Evolutionary conservation across 208 protist genomes (phyloP).

Genomic region (Crithidia thermophila): DNA sequence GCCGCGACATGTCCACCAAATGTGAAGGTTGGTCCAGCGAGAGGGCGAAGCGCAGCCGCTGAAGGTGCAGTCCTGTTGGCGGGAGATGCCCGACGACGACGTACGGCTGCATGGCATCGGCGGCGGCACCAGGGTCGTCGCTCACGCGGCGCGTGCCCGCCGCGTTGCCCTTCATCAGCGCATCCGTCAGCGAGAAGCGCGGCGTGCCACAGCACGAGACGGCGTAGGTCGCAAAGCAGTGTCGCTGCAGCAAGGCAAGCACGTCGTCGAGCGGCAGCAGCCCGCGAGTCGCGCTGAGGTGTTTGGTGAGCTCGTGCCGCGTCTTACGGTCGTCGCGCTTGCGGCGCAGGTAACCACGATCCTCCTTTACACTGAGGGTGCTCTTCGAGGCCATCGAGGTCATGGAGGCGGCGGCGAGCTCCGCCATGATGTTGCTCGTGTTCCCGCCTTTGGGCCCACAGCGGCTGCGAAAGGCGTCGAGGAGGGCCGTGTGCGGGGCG

Average conservation of each 20-base stretch:
- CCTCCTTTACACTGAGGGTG: not conserved
- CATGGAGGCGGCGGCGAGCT: not conserved
- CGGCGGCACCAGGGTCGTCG: not conserved
- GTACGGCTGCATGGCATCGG: slow-evolving; percentile 27
- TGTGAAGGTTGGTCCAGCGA: slow-evolving; percentile 76
- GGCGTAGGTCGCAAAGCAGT: slow-evolving; percentile 83
- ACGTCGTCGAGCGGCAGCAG: slow-evolving; percentile 62
- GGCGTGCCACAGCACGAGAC: slow-evolving; percentile 71
- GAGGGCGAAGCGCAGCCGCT: slow-evolving; percentile 79
- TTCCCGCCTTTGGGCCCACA: not conserved
- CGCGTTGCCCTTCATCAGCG: slow-evolving; percentile 23
- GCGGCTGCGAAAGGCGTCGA: slow-evolving; percentile 37
- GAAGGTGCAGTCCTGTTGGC: slow-evolving; percentile 52
- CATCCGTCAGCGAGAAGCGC: slow-evolving; percentile 58
- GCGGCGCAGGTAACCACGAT: slow-evolving; percentile 21
- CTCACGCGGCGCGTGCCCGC: not conserved
- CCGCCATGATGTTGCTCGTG: not conserved
- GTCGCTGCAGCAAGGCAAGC: slow-evolving; percentile 47
- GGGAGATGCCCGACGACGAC: slow-evolving; percentile 59
- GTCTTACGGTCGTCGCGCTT: slow-evolving; percentile 21
- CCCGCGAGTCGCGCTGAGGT: slow-evolving; percentile 58
- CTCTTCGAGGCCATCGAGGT: not conserved
- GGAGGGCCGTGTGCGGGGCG: slow-evolving; percentile 52
- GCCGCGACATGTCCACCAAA: slow-evolving; percentile 39
- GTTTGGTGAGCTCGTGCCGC: slow-evolving; percentile 13